Percentiles rank a stretch among this genome's conserved stretches.
Evolutionary conservation across 176 grass and related monocot genomes (phyloP).

Genomic region (Triticum dicoccoides): DNA sequence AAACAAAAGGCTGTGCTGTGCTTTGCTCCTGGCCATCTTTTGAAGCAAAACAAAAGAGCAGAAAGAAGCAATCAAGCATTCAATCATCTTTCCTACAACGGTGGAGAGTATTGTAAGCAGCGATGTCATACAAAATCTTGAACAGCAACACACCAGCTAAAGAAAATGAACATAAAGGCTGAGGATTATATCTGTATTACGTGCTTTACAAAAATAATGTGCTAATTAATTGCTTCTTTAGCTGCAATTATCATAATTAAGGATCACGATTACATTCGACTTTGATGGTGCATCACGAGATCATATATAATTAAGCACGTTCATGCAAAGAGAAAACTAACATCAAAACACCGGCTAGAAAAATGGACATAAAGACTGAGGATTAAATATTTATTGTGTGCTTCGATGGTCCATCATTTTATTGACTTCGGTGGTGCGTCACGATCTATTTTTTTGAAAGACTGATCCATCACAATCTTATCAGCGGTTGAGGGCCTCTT

Average conservation of each 20-base stretch:
- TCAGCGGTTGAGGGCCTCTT: neutral
- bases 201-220: neutral
- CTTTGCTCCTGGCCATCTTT: conserved; percentile 29
- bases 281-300: neutral
- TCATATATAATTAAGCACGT: neutral
- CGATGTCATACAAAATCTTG: neutral
- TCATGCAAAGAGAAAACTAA: too few species aligned
- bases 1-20: conserved; percentile 12
- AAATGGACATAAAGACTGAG: neutral
- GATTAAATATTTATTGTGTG: too few species aligned
- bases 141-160: conserved; percentile 17
- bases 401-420: neutral
- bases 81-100: conserved; percentile 42
- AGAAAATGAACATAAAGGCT: neutral
- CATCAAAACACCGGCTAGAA: neutral
- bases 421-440: neutral
- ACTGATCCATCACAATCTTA: neutral
- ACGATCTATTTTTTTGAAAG: too few species aligned
- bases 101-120: conserved; percentile 34
- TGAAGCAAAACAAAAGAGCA: conserved; percentile 33
- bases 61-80: conserved; percentile 17
- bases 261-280: neutral
- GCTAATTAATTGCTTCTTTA: conserved; percentile 5
- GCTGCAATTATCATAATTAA: conserved; percentile 23
- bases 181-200: neutral